These are phyloP conservation scores for Alternaria arbusti DNA, from an alignment of 2,329 filamentous ascomycete species.

Conservation along the genomic window DNA sequence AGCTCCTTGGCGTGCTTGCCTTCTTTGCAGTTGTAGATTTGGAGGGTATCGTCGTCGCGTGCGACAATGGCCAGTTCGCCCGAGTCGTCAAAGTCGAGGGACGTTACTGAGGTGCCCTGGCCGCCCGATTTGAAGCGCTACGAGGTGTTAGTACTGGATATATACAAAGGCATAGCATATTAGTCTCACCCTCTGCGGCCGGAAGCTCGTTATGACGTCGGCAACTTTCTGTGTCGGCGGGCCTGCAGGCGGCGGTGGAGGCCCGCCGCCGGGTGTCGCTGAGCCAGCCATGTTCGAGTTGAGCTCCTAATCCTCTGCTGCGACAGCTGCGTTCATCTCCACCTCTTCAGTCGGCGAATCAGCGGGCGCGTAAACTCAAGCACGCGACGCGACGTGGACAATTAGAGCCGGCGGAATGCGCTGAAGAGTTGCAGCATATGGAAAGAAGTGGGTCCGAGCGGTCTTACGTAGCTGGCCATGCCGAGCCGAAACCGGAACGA, in stretches of 20 bases:
- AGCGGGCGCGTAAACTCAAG: neutral
- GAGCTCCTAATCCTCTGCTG: slow-evolving; percentile 7
- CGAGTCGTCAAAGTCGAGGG: slow-evolving; percentile 94
- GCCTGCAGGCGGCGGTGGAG: slow-evolving; percentile 41
- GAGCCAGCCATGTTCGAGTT: slow-evolving; percentile 41
- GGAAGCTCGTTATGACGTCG: slow-evolving; percentile 78
- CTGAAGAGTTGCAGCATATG: neutral
- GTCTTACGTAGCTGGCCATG: neutral
- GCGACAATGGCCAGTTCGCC: slow-evolving; percentile 91
- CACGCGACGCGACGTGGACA: slow-evolving; percentile 11
- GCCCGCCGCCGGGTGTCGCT: slow-evolving; percentile 35
- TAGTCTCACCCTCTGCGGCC: slow-evolving; percentile 74
- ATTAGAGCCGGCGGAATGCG: slow-evolving; percentile 22
- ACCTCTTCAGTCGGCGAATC: slow-evolving; percentile 3
- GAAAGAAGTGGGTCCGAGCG: slow-evolving; percentile 6
- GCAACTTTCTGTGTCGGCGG: slow-evolving; percentile 65
- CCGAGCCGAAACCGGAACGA: slow-evolving; percentile 20
- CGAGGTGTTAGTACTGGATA: slow-evolving; percentile 12
- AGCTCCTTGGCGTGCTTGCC: slow-evolving; percentile 88
- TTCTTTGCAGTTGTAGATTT: slow-evolving; percentile 92
- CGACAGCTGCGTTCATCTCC: slow-evolving; percentile 9
- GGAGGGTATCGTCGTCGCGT: slow-evolving; percentile 91
- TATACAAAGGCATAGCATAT: neutral
- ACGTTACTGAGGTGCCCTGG: slow-evolving; percentile 73
- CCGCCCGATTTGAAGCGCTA: slow-evolving; percentile 55